Base-by-base conservation (phyloP, 2,329 filamentous ascomycete genomes). In the Podosphaera fusca region DNA sequence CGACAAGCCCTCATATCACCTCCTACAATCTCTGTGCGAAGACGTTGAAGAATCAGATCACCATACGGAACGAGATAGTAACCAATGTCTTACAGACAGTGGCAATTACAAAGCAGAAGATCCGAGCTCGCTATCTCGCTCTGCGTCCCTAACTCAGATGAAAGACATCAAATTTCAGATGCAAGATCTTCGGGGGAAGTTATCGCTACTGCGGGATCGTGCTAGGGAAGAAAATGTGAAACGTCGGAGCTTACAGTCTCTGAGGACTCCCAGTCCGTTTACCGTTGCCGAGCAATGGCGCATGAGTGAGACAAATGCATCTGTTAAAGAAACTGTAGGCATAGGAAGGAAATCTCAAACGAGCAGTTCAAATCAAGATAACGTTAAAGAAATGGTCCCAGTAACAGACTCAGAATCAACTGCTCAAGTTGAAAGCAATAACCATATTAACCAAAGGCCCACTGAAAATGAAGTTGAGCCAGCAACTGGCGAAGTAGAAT, bases 81-180 rank as follows among this genome's bases (percentile, higher is more conserved):
- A 60, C 40, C 55, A 61, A 38, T 62, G 63, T 10, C 60, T 60
- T 50, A 54, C 60, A 3, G 64, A 64, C 47, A 62, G 61, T 6
- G 62, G 61, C 56, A 29, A 60, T 10, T 60, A 58, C 55, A 55
- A 61, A 2, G 57, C 56, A 52, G 60, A 59, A 10, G 62, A 63
- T 33, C 55, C 58, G 42, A 63, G 60, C 56, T 58, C 53, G 34
- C 60, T 67, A 34, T 63, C 61, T 42, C 62, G 67, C 51, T 67
- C 66, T 6, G 55, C 62, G 51, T 69, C 67, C 46, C 60, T 63
- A 4, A 61, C 66, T 59, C 74, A 76, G 63, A 75, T 78, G 52
- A 75, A 75, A 31, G 78, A 80, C 64, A 70, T 85, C 49, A 76
- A 77, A 38, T 76, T 80, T 61, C 81, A 85, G 67, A 81, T 85